Base-by-base conservation (phyloP, 2,329 filamentous ascomycete species). In the Apiospora rasikravindrae region DNA sequence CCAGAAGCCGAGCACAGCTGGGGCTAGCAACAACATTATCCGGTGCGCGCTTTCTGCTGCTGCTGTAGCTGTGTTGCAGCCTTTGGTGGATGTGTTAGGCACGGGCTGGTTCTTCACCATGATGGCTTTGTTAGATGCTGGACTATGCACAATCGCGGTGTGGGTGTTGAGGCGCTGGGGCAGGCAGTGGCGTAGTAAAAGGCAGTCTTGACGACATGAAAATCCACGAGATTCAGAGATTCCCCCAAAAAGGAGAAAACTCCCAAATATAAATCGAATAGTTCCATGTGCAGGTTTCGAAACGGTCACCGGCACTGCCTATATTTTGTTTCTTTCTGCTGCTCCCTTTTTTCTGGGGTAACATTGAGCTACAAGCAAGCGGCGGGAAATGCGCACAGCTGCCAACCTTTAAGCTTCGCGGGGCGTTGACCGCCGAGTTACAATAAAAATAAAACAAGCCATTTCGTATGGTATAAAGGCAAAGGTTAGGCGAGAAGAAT, bases 91-190 rank as follows among this genome's bases (percentile, higher is more conserved):
- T 49, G 70, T 67, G 1, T 83, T 85, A 75, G 84, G 82, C 5
- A 78, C 81, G 7, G 84, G 84, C 0, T 86, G 84, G 84, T 82
- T 81, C 2, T 86, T 85, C 72, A 86, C 84, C 13, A 19, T 75
- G 40, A 57, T 77, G 4, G 76, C n/a, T 19, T 29, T 49, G 26
- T 40, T 66, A 22, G 40, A n/a, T 14, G 29, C 26, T 14, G 44
- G 24, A 57, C 51, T 33, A 57, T 57, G 26, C 51, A 29, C 33
- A 29, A 57, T 29, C 51, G 51, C 51, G 51, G 51, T 57, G 51
- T 57, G 16, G 51, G 51, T 57, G 51, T 26, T 57, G 51, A 57
- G 51, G 51, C 51, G 14, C 29, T 57, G 24, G 51, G 51, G 26
- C 26, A 33, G 4, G 16, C 51, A 29, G 51, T 61, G 53, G 53